Evolutionary conservation across 805 yeast genomes (phyloP), one percentile per base, ranked within the genome.

Genomic region (Wickerhamomyces silvicola): DNA sequence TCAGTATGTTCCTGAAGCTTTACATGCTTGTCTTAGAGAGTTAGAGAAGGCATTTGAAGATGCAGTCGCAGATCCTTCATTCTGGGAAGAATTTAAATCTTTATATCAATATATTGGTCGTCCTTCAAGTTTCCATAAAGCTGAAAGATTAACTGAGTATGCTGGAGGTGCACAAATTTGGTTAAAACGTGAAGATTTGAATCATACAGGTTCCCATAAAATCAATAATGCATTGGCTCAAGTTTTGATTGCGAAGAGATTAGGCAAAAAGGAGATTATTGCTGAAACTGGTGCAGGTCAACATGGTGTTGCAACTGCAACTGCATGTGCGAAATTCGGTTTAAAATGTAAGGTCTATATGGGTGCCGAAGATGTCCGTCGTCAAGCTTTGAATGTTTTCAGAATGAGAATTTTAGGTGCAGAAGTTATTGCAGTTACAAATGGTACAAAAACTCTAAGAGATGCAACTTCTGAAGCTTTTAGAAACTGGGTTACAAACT

Each of bases 361-460:
- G 99, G 99, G 99, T 42, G 97, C 97, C 27, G 98, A 92, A 64
- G 99, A 92, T 65, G 95, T 85, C 27, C 81, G 96, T 60, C 84
- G 99, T 63, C 99, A 92, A 70, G 97, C 99, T 10, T 70, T 92
- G 45, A 92, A 92, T 53, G 99, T 92, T 24, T 92, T 92, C 72
- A 78, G 99, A 68, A 92, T 92, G 95, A 74, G 86, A 60, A 81
- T 92, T 30, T 68, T 92, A 41, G 99, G 99, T 47, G 99, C 99
- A 24, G 80, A 83, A 34, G 98, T 92, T 37, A 75, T 90, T 41
- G 81, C 96, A 21, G 97, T 92, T 33, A 80, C 83, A 26, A 85
- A 85, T 53, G 99, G 99, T 61, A 90, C 98, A 16, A 73, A 81
- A 58, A 92, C 99, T 21, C 71, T 92, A 57, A 80, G 99, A 63